Conservation (phyloP, 2,329 filamentous ascomycete species). For the Rhynchosporium graminicola region DNA sequence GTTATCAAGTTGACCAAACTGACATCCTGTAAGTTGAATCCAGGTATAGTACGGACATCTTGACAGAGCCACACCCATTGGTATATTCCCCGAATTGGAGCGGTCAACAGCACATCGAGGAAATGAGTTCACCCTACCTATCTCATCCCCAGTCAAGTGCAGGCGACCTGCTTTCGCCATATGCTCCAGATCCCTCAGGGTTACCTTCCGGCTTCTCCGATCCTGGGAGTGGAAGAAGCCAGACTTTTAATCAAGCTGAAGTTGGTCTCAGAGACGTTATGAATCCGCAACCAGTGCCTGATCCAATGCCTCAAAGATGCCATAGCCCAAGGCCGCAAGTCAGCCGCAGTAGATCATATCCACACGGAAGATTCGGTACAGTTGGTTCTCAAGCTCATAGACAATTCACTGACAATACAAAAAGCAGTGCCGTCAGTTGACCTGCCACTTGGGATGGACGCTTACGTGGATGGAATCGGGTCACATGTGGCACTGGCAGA, state of each 20-base stretch:
- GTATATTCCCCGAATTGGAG: conserved; percentile 19
- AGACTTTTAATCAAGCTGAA: conserved; percentile 13
- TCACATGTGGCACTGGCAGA: neutral
- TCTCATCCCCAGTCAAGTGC: conserved; percentile 18
- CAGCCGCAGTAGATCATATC: conserved; percentile 27
- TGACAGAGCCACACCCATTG: conserved; percentile 15
- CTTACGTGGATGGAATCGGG: conserved; percentile 2
- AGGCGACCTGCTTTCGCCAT: conserved; percentile 18
- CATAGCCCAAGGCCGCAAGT: conserved; percentile 21
- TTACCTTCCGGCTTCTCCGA: conserved; percentile 14
- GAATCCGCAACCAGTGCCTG: neutral
- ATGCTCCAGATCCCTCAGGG: conserved; percentile 18
- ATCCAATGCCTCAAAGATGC: neutral
- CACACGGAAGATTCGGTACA: conserved; percentile 22
- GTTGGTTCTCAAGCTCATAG: neutral
- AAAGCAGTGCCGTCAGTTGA: conserved; percentile 20
- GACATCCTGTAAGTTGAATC: conserved; percentile 15
- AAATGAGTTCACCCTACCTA: neutral
- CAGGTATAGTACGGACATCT: conserved; percentile 17
- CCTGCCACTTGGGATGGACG: conserved; percentile 2
- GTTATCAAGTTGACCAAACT: conserved; percentile 9
- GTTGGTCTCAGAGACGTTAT: conserved; percentile 4
- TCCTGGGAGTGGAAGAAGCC: conserved; percentile 11
- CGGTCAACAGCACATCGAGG: neutral
- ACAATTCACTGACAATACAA: neutral